Percentiles rank a stretch among this genome's conserved stretches.
phyloP scores from a whole-genome alignment of 2,329 filamentous ascomycete species.

The Microsporum ferrugineum region DNA sequence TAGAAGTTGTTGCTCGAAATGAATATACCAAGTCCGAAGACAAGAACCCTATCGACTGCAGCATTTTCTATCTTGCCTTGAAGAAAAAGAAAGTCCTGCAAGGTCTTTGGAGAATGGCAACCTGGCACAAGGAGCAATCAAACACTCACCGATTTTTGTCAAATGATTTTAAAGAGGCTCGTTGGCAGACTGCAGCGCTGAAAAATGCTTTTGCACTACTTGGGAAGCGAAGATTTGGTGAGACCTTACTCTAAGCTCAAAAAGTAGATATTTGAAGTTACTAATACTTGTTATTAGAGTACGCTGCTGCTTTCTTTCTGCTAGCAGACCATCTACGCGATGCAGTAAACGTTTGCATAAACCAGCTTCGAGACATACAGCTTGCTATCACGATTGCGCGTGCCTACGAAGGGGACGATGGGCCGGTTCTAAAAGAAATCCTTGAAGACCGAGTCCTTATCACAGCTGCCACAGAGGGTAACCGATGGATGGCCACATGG shows the following conservation, averaged over 20 bases:
- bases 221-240: constrained; percentile 77
- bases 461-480: constrained; percentile 65
- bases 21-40: constrained; percentile 82
- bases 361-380: constrained; percentile 78
- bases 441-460: constrained; percentile 70
- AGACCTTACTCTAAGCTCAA: constrained; percentile 18
- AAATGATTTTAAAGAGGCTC: constrained; percentile 81
- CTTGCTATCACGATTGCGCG: constrained; percentile 79
- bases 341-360: constrained; percentile 74
- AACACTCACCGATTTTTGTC: constrained; percentile 67
- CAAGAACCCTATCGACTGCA: constrained; percentile 84
- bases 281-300: constrained; percentile 47
- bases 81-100: constrained; percentile 82
- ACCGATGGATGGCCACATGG: constrained; percentile 92
- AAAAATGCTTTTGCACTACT: constrained; percentile 96
- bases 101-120: constrained; percentile 89
- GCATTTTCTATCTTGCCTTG: constrained; percentile 80
- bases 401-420: constrained; percentile 83
- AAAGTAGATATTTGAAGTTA: not conserved
- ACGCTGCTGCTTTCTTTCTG: constrained; percentile 91
- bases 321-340: constrained; percentile 75
- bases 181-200: constrained; percentile 78
- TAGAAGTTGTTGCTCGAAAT: constrained; percentile 82
- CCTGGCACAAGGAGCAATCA: constrained; percentile 73
- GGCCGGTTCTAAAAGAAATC: constrained; percentile 59